phyloP scores from a whole-genome alignment of 495 filamentous ascomycete species.

The Penicillium lagena region DNA sequence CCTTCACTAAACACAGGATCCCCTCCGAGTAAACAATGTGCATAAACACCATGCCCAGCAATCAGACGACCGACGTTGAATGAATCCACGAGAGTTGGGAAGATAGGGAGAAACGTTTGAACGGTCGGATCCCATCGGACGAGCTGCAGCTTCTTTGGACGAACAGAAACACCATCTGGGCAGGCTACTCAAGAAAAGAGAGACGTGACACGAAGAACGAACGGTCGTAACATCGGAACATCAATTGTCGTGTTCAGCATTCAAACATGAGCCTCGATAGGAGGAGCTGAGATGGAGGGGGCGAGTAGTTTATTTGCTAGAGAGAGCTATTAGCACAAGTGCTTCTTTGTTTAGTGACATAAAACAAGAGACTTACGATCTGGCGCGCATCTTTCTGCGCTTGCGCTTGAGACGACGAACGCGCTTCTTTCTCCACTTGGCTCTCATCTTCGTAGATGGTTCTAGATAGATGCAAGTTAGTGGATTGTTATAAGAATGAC shows the following conservation, averaged over 20 bases:
- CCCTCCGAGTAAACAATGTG: constrained; percentile 19
- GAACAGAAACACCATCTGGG: constrained; percentile 15
- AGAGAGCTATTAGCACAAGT: not conserved
- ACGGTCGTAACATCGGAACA: constrained; percentile 32
- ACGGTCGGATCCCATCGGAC: constrained; percentile 27
- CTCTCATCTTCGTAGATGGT: constrained; percentile 78
- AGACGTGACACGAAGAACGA: constrained; percentile 25
- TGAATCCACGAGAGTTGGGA: constrained; percentile 27
- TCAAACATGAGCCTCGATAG: constrained; percentile 36
- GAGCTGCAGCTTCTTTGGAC: constrained; percentile 19
- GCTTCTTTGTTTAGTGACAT: not conserved
- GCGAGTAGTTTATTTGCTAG: constrained; percentile 69
- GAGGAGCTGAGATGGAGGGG: constrained; percentile 55
- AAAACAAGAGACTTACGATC: constrained; percentile 56
- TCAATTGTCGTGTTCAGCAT: constrained; percentile 39
- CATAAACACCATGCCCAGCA: constrained; percentile 12
- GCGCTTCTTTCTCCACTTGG: constrained; percentile 99
- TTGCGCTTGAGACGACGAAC: constrained; percentile 96
- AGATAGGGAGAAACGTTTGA: constrained; percentile 15
- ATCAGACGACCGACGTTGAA: constrained; percentile 16
- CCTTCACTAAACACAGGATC: constrained; percentile 35
- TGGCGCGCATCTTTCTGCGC: constrained; percentile 96
- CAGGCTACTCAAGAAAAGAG: constrained; percentile 21
- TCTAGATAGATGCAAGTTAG: constrained; percentile 20
- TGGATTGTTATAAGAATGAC: constrained; percentile 1